phyloP scores from a whole-genome alignment of 148 eudicot species.

The Cornus kousa region DNA sequence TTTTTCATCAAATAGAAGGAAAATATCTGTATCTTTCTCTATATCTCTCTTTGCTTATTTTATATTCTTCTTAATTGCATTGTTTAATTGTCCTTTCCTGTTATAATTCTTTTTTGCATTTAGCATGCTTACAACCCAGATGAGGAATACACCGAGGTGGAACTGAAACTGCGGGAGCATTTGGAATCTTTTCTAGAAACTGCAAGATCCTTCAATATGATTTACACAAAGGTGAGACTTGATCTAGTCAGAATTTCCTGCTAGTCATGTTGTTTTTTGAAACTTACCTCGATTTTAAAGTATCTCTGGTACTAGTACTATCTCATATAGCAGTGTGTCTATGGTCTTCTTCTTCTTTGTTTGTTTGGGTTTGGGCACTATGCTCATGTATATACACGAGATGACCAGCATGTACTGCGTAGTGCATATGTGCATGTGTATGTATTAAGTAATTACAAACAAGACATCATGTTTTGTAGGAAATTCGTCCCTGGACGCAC shows the following conservation, averaged over 20 bases:
- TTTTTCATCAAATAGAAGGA: too few relatives aligned
- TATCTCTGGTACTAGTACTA: not conserved
- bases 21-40: not conserved
- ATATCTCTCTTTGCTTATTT: not conserved
- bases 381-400: not conserved
- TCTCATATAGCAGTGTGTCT: not conserved
- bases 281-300: not conserved
- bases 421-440: not conserved
- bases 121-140: conserved; percentile 93
- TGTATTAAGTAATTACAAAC: not conserved
- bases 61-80: not conserved
- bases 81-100: conserved; percentile 10
- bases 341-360: too few relatives aligned
- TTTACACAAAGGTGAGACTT: conserved; percentile 78
- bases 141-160: conserved; percentile 86
- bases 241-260: too few relatives aligned
- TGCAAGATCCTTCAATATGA: conserved; percentile 80
- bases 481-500: conserved; percentile 98
- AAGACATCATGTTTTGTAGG: conserved; percentile 30
- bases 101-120: conserved; percentile 19
- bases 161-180: conserved; percentile 70
- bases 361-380: too few relatives aligned
- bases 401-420: not conserved
- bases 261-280: not conserved
- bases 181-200: conserved; percentile 92